Percentiles rank a stretch among this genome's conserved stretches.
Conservation (phyloP, 2,329 filamentous ascomycete genomes). For the Botrytis fragariae region DNA sequence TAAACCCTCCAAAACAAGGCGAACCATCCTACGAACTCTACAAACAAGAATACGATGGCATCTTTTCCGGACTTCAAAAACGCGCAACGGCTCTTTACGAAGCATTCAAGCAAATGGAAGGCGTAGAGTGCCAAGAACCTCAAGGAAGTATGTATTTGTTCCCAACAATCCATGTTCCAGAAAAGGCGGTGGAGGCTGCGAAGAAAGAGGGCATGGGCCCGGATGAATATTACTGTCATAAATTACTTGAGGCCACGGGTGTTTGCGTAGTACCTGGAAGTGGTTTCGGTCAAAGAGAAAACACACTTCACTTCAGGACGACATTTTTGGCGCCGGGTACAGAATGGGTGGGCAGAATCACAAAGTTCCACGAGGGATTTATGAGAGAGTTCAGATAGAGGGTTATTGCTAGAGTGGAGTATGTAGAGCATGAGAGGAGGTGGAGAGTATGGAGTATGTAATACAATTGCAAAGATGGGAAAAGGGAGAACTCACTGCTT, state of each 20-base stretch:
- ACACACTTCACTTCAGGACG: conserved; percentile 89
- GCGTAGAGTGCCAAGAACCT: conserved; percentile 83
- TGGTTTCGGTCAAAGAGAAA: conserved; percentile 92
- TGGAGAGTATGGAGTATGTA: neutral
- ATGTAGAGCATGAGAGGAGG: neutral
- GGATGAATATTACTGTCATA: conserved; percentile 94
- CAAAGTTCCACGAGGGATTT: conserved; percentile 88
- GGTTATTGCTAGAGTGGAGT: neutral
- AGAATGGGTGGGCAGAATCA: conserved; percentile 85
- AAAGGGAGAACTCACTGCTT: neutral
- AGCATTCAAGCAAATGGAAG: conserved; percentile 93
- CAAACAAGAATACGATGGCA: conserved; percentile 77
- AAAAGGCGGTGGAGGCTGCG: conserved; percentile 75
- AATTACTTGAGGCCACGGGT: conserved; percentile 87
- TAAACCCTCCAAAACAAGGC: conserved; percentile 84
- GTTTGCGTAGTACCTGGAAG: conserved; percentile 91
- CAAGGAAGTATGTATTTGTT: conserved; percentile 92
- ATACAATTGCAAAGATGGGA: neutral
- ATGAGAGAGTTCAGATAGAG: conserved; percentile 69
- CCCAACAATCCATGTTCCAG: conserved; percentile 81
- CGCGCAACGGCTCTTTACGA: conserved; percentile 84
- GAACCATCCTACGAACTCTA: conserved; percentile 84
- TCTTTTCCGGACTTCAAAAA: conserved; percentile 73
- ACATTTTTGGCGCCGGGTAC: conserved; percentile 96
- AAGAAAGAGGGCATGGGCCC: conserved; percentile 67